A percentile compares a stretch with the other conserved stretches of the same genome.
Evolutionary conservation across 495 filamentous ascomycete genomes (phyloP).

Genomic region (Aspergillus taichungensis): DNA sequence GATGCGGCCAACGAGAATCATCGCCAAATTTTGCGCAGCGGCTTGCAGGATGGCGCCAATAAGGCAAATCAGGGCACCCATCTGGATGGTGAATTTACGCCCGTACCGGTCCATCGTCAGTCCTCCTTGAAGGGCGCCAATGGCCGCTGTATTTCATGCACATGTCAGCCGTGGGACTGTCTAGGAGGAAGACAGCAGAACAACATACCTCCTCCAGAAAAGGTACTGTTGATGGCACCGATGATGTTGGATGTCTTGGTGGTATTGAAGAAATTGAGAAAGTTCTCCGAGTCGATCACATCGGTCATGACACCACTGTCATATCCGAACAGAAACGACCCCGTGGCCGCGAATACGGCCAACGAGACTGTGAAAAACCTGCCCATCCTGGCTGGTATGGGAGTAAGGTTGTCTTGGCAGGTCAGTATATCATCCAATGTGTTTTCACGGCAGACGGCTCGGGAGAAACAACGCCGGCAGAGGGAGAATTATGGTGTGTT

Average conservation of each 20-base stretch:
- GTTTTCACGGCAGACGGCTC: background rate
- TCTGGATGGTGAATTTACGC: slow-evolving; percentile 46
- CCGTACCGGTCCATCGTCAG: slow-evolving; percentile 37
- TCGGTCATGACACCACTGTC: slow-evolving; percentile 49
- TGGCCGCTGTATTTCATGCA: slow-evolving; percentile 13
- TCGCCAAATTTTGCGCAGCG: slow-evolving; percentile 40
- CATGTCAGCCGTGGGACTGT: background rate
- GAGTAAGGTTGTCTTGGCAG: background rate
- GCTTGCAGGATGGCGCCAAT: slow-evolving; percentile 49
- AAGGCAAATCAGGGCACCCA: slow-evolving; percentile 45
- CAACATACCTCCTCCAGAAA: slow-evolving; percentile 42
- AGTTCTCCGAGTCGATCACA: slow-evolving; percentile 42
- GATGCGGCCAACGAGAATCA: slow-evolving; percentile 55
- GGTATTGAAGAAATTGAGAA: slow-evolving; percentile 40
- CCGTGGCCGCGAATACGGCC: slow-evolving; percentile 37
- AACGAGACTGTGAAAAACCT: slow-evolving; percentile 34
- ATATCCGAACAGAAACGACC: slow-evolving; percentile 48
- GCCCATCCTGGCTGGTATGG: slow-evolving; percentile 26
- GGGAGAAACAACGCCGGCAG: background rate
- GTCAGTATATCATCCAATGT: background rate
- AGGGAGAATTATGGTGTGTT: no score
- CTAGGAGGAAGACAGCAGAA: background rate
- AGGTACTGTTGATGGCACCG: slow-evolving; percentile 48
- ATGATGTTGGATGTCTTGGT: slow-evolving; percentile 40
- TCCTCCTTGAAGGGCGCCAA: slow-evolving; percentile 28